Base-by-base conservation (phyloP, 441 rosid species). In the Viola pubescens region DNA sequence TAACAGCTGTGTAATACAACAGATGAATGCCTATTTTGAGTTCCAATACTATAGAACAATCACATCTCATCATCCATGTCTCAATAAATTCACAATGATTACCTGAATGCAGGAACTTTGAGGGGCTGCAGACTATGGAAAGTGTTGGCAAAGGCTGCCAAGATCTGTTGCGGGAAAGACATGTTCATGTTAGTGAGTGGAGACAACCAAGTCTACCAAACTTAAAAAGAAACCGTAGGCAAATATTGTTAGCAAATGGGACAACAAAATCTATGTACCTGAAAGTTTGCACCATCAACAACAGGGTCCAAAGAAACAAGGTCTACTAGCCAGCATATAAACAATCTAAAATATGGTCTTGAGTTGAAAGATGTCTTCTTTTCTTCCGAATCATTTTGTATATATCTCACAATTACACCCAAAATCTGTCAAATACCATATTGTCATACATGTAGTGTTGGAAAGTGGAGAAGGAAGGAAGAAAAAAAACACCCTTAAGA, bases 91-190 rank as follows among this genome's bases (percentile, higher is more conserved):
- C 56, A 52, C 42, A 48, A 69, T 58, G 62, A 79, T 70, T 56
- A 94, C 99, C 99, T 88, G 85, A 94, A 94, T 34, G 91, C 82
- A 70, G 98, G 98, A 73, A 87, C 82, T 80, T 87, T 88, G 34
- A 88, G 86, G 37, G 99, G 99, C 72, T 94, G 97, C 75, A 90
- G 67, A 58, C 76, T 81, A 71, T 94, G 99, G 72, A 94, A 90
- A 59, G 96, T 86, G 71, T 75, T 81, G 58, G 96, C 95, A 76
- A 94, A 88, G 47, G 95, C 80, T 54, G 81, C 77, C 74, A 90
- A 79, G 70, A 94, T 85, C 99, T 94, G 94, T 58, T 70, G 56
- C 58, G 65, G 65, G 10, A 40, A 59, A 45, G 65, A 48, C 5
- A 3, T 56, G 34, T 26, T 26, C 34, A 74, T 41, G 61, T 58